phyloP scores from a whole-genome alignment of 768 basidiomycete genomes.

The Calocera cornea region DNA sequence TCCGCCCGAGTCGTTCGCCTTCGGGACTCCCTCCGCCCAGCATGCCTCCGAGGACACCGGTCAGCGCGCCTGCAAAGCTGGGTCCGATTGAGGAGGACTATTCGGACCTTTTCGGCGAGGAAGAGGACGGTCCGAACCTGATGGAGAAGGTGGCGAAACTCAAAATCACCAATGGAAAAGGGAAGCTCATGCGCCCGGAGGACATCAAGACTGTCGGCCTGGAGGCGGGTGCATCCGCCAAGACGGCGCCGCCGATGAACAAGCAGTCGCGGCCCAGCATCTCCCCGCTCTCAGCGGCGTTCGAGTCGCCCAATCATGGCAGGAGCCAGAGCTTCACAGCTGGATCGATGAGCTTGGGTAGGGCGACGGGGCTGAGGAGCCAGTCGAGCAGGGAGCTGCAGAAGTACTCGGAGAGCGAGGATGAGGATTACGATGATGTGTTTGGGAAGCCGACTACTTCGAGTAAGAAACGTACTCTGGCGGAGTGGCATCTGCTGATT shows the following conservation, averaged over 20 bases:
- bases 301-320: constrained; percentile 18
- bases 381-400: constrained; percentile 43
- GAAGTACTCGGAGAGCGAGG: constrained; percentile 80
- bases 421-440: constrained; percentile 89
- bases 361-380: constrained; percentile 5
- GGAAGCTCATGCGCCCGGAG: constrained; percentile 68
- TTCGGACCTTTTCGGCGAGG: constrained; percentile 72
- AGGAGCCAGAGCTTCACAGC: constrained; percentile 39
- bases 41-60: constrained; percentile 1
- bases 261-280: constrained; percentile 34
- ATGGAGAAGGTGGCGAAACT: constrained; percentile 71
- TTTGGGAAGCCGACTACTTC: constrained; percentile 65
- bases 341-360: constrained; percentile 27
- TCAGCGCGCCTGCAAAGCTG: constrained; percentile 31
- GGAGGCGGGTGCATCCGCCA: constrained; percentile 27
- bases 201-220: constrained; percentile 68
- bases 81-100: constrained; percentile 76
- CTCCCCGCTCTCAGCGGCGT: constrained; percentile 18
- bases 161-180: constrained; percentile 57
- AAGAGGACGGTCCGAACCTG: constrained; percentile 48
- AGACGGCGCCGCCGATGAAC: constrained; percentile 52
- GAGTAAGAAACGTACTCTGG: constrained; percentile 33
- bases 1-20: constrained; percentile 38
- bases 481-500: not conserved
- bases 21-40: not conserved